Percentiles rank a stretch among this genome's conserved stretches.
phyloP scores from a whole-genome alignment of 2,329 filamentous ascomycete genomes.

The Phoma herbarum region DNA sequence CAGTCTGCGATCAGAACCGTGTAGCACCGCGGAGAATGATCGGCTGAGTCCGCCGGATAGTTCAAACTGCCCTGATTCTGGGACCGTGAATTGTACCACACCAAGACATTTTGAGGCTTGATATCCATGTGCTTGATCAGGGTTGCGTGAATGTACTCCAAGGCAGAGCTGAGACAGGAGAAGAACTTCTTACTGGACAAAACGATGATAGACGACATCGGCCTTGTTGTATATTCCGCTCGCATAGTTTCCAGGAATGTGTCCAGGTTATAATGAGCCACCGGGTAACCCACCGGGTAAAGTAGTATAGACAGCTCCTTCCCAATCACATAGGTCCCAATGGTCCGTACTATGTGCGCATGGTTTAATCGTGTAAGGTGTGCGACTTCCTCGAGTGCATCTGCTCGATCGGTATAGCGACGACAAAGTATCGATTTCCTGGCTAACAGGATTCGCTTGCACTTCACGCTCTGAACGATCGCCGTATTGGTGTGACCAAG shows the following conservation, averaged over 20 bases:
- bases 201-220: no score
- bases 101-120: slow-evolving; percentile 37
- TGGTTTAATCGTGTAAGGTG: slow-evolving; percentile 29
- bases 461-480: slow-evolving; percentile 28
- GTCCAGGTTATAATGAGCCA: slow-evolving; percentile 28
- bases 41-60: no score
- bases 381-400: slow-evolving; percentile 32
- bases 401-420: slow-evolving; percentile 14
- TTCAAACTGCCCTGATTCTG: no score
- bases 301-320: slow-evolving; percentile 29
- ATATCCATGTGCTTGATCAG: slow-evolving; percentile 40
- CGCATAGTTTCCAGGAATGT: slow-evolving; percentile 6
- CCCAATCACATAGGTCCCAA: slow-evolving; percentile 19
- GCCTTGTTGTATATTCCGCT: background rate
- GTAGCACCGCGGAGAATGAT: no score
- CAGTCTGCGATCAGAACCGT: no score
- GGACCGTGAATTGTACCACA: no score
- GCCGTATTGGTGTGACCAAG: background rate
- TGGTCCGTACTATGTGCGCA: slow-evolving; percentile 30
- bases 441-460: slow-evolving; percentile 28
- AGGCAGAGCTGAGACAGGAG: slow-evolving; percentile 24
- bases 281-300: no score
- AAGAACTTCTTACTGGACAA: background rate
- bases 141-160: slow-evolving; percentile 27
- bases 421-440: slow-evolving; percentile 30